phyloP scores from a whole-genome alignment of 2,329 filamentous ascomycete genomes.

The Colletotrichum coccodes region DNA sequence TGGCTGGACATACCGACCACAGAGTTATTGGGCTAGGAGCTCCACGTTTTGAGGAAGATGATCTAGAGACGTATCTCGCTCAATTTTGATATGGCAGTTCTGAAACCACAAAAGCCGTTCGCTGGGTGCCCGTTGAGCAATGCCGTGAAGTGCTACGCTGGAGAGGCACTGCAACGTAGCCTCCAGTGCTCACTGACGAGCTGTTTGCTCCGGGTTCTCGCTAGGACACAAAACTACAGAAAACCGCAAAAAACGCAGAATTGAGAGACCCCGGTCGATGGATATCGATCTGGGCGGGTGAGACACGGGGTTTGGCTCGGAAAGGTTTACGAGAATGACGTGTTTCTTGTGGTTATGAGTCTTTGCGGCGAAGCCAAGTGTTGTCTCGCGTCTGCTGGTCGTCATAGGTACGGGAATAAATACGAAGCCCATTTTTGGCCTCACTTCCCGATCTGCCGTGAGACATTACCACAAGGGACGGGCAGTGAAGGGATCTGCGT shows the following conservation, averaged over 20 bases:
- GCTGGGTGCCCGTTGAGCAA: constrained; percentile 14
- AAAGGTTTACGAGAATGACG: background rate
- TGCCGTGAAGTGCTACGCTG: constrained; percentile 1
- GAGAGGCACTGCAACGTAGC: background rate
- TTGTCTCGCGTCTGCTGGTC: background rate
- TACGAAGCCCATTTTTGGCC: background rate
- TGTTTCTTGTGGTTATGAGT: background rate
- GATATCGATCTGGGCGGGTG: background rate
- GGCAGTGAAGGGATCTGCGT: background rate
- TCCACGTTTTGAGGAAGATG: constrained; percentile 4
- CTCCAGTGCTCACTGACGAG: background rate
- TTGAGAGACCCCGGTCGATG: background rate
- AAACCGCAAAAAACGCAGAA: background rate
- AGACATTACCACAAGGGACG: background rate
- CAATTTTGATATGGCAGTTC: constrained; percentile 30
- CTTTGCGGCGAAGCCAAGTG: background rate
- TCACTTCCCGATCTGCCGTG: background rate
- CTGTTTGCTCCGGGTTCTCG: constrained; percentile 20
- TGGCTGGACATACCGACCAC: background rate
- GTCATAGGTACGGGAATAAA: background rate
- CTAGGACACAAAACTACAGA: background rate
- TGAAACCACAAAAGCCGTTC: background rate
- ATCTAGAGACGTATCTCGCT: constrained; percentile 27
- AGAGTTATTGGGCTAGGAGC: background rate
- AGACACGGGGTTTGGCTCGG: background rate